Evolutionary conservation across 108 stramenopile genomes (phyloP), one percentile per base, ranked within the genome.

Genomic region (Parietichytrium sp.): DNA sequence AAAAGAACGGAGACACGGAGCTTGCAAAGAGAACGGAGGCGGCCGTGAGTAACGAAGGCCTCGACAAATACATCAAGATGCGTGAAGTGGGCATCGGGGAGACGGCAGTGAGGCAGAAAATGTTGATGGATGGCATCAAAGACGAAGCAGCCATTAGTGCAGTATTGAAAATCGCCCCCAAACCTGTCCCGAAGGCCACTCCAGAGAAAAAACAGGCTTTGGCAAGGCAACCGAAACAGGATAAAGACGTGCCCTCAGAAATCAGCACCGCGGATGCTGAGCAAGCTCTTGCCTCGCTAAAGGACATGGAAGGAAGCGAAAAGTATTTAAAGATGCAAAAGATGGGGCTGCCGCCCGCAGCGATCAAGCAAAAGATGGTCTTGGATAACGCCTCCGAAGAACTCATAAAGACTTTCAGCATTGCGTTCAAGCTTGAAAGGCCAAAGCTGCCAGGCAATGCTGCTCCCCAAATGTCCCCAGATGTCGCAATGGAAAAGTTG

Each of bases 51-150:
- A 50, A 18, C 18, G 54, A 6, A 54, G 26, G 27, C 25, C 26
- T 26, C 7, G 10, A 27, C 6, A 72, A 72, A 3, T 72, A 72
- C 20, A 42, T 72, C 38, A 33, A 72, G 33, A 72, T 72, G 61
- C 61, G 61, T 6, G 45, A 72, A 3, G 36, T 72, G 13, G 61
- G 61, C 61, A 72, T 72, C 45, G 61, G 29, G 10, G 61, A 72
- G 61, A 42, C 61, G 10, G 61, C 61, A 10, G 61, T 72, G 29
- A 33, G 61, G 13, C 61, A 72, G 20, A 72, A 72, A 3, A 72
- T 72, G 61, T 8, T 72, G 0, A 72, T 72, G 61, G 61, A 72
- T 20, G 61, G 61, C 6, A 27, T 72, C 20, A 45, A 16, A 6
- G 61, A 72, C 61, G 61, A 3, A 27, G 42, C 1, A 10, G 42